Evolutionary conservation across 441 rosid species (phyloP), one percentile per base, ranked within the genome.

Genomic region (Manihot esculenta): DNA sequence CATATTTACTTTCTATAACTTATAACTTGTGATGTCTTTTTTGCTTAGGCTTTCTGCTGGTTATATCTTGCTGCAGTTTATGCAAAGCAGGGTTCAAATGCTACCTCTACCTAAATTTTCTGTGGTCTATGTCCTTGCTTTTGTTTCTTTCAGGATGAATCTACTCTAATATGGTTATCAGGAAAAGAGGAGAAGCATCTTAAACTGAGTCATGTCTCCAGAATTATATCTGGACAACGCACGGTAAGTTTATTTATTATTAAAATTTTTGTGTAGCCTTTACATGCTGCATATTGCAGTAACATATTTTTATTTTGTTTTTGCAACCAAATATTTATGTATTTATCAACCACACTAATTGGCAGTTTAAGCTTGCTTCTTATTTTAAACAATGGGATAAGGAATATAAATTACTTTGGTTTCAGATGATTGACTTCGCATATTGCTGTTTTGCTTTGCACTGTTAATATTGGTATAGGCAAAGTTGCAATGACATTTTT

Each of bases 121-220:
- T 57, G 4, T 57, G 57, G 24, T 35, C 17, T 60, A 56, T 62
- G 42, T 58, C 51, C 23, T 54, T 38, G 23, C 49, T 49, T 48
- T 14, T 41, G 47, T 61, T 74, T 69, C 53, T 77, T 85, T 73
- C 97, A 92, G 99, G 99, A 94, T 59, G 99, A 86, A 80, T 87
- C 97, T 76, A 87, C 87, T 83, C 84, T 94, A 76, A 84, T 92
- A 80, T 94, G 99, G 99, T 83, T 87, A 76, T 92, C 94, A 1
- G 99, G 97, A 77, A 94, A 88, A 72, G 94, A 94, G 83, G 96
- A 92, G 87, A 92, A 92, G 64, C 92, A 94, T 83, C 87, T 92
- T 75, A 94, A 84, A 79, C 86, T 94, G 72, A 87, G 90, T 83
- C 97, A 89, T 68, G 93, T 94, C 61, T 86, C 93, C 64, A 88